These are phyloP conservation scores for Aspergillus sp. DNA, from an alignment of 2,329 filamentous ascomycete species.

Conservation along the genomic window DNA sequence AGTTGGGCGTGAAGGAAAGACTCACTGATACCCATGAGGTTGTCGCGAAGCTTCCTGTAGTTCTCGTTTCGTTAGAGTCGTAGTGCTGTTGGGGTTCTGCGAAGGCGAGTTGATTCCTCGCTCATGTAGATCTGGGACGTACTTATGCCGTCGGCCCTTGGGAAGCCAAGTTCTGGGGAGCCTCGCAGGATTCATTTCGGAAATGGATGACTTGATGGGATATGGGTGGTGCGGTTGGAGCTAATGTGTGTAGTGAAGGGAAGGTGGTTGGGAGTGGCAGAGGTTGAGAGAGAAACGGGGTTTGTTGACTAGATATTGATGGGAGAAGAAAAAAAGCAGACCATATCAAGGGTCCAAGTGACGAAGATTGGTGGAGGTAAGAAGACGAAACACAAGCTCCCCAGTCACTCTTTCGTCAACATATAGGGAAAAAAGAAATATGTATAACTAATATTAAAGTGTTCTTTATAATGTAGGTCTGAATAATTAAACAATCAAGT, in stretches of 20 bases:
- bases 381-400: neutral
- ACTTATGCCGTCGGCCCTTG: too few species aligned
- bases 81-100: too few species aligned
- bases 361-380: neutral
- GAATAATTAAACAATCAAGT: slow-evolving; percentile 15
- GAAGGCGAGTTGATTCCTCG: too few species aligned
- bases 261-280: neutral
- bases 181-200: neutral
- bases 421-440: neutral
- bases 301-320: neutral
- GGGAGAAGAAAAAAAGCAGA: neutral
- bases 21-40: slow-evolving; percentile 29
- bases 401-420: neutral
- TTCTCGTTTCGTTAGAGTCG: too few species aligned
- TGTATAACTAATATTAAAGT: slow-evolving; percentile 23
- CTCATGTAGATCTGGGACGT: too few species aligned
- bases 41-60: slow-evolving; percentile 20
- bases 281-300: neutral
- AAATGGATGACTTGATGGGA: too few species aligned
- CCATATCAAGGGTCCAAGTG: neutral
- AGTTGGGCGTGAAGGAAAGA: neutral
- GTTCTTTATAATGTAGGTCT: slow-evolving; percentile 22
- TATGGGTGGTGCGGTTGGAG: too few species aligned
- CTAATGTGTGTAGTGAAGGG: too few species aligned
- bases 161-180: neutral